phyloP scores from a whole-genome alignment of 2,329 filamentous ascomycete species.

The Rhynchosporium secalis region DNA sequence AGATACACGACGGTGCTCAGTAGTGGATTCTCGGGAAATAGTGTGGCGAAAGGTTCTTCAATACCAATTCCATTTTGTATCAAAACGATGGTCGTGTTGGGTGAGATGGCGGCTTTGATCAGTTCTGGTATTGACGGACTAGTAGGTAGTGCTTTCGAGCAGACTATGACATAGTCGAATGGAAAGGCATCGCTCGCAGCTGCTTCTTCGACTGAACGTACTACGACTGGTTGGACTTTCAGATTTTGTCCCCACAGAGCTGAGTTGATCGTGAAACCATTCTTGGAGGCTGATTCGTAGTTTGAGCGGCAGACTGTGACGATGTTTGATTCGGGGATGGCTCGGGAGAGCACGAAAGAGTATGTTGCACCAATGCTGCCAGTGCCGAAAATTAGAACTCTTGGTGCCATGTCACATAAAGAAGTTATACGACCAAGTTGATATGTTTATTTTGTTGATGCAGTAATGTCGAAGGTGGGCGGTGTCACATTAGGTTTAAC shows the following conservation, averaged over 20 bases:
- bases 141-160: constrained; percentile 28
- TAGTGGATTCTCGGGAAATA: constrained; percentile 53
- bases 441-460: neutral
- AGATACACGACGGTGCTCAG: constrained; percentile 55
- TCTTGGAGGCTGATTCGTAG: constrained; percentile 29
- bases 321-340: constrained; percentile 32
- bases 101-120: constrained; percentile 41
- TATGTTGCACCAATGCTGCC: constrained; percentile 40
- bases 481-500: neutral
- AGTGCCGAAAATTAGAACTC: constrained; percentile 39
- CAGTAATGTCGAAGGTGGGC: neutral
- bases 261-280: constrained; percentile 31
- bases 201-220: constrained; percentile 26
- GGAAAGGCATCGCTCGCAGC: constrained; percentile 14
- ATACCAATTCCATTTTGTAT: constrained; percentile 64
- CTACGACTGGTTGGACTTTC: constrained; percentile 25
- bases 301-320: constrained; percentile 41
- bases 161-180: constrained; percentile 31
- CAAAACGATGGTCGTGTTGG: constrained; percentile 54
- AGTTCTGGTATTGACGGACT: constrained; percentile 25
- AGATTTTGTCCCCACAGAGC: constrained; percentile 23
- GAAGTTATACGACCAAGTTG: neutral
- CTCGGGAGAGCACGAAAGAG: constrained; percentile 36
- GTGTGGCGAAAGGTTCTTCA: constrained; percentile 52
- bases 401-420: neutral